These are phyloP conservation scores for Hymenoscyphus occultus DNA, from an alignment of 2,329 filamentous ascomycete species.

Conservation along the genomic window DNA sequence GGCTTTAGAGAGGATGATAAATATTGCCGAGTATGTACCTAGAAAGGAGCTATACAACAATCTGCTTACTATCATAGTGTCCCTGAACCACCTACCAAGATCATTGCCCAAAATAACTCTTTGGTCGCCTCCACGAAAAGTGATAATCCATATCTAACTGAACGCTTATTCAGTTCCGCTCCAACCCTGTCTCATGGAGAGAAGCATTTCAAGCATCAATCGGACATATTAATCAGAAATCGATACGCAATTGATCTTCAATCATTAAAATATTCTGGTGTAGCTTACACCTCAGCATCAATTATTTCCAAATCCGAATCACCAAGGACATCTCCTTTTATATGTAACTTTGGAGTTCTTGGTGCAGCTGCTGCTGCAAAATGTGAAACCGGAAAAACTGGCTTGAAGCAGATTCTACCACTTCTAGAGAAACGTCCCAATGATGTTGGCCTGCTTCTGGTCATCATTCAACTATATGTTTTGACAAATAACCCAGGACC, in stretches of 20 bases:
- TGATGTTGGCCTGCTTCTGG: slow-evolving; percentile 77
- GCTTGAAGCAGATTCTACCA: slow-evolving; percentile 66
- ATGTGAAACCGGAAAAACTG: slow-evolving; percentile 60
- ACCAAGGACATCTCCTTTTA: slow-evolving; percentile 48
- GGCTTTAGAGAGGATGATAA: slow-evolving; percentile 59
- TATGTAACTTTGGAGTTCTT: slow-evolving; percentile 58
- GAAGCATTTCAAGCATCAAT: slow-evolving; percentile 71
- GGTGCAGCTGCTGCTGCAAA: slow-evolving; percentile 73
- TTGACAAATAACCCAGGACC: slow-evolving; percentile 67
- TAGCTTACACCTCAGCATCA: slow-evolving; percentile 47
- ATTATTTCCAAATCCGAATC: slow-evolving; percentile 44
- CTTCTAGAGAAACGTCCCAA: slow-evolving; percentile 71
- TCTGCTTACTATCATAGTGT: slow-evolving; percentile 48
- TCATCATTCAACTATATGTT: slow-evolving; percentile 78
- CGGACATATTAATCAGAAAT: slow-evolving; percentile 59
- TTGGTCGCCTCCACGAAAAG: slow-evolving; percentile 43
- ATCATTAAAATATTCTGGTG: slow-evolving; percentile 65
- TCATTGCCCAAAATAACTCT: slow-evolving; percentile 65
- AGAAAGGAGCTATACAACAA: not conserved
- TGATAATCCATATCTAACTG: slow-evolving; percentile 65
- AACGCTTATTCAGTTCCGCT: slow-evolving; percentile 57
- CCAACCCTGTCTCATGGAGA: slow-evolving; percentile 54
- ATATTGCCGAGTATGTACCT: slow-evolving; percentile 54
- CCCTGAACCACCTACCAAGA: slow-evolving; percentile 62
- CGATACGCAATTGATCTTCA: slow-evolving; percentile 62